Conservation (phyloP, 768 basidiomycete species). For the Pisolithus microcarpus region DNA sequence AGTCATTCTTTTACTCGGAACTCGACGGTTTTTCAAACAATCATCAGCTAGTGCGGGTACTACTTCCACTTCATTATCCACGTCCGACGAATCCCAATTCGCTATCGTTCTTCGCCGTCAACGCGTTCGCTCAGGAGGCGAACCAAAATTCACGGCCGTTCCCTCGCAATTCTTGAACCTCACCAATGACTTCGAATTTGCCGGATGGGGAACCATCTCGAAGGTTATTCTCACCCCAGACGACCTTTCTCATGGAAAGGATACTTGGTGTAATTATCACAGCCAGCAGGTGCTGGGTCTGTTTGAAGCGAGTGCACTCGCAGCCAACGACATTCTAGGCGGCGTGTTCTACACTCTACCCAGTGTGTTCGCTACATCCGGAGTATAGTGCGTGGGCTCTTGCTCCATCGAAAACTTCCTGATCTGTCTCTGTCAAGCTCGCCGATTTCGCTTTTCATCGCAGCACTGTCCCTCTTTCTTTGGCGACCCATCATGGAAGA, state of each 20-base stretch:
- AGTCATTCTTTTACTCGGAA: neutral
- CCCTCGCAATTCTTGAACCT: conserved; percentile 61
- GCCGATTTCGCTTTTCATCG: conserved; percentile 59
- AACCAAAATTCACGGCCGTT: conserved; percentile 30
- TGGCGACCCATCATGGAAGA: conserved; percentile 76
- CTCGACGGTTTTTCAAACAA: neutral
- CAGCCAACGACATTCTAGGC: conserved; percentile 61
- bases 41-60: no score
- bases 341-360: conserved; percentile 67
- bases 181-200: conserved; percentile 60
- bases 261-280: conserved; percentile 23
- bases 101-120: conserved; percentile 57
- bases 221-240: conserved; percentile 39
- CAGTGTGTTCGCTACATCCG: conserved; percentile 50
- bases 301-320: conserved; percentile 57
- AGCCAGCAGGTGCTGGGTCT: conserved; percentile 47
- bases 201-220: conserved; percentile 58
- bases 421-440: conserved; percentile 36
- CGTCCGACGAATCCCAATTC: conserved; percentile 43
- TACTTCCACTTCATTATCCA: conserved; percentile 26
- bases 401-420: neutral
- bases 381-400: conserved; percentile 47
- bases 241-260: conserved; percentile 32
- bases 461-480: conserved; percentile 54
- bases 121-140: conserved; percentile 39